A percentile compares a stretch with the other conserved stretches of the same genome.
Conservation (phyloP, 257 asterid genomes). For the Ajuga chamaepitys region DNA sequence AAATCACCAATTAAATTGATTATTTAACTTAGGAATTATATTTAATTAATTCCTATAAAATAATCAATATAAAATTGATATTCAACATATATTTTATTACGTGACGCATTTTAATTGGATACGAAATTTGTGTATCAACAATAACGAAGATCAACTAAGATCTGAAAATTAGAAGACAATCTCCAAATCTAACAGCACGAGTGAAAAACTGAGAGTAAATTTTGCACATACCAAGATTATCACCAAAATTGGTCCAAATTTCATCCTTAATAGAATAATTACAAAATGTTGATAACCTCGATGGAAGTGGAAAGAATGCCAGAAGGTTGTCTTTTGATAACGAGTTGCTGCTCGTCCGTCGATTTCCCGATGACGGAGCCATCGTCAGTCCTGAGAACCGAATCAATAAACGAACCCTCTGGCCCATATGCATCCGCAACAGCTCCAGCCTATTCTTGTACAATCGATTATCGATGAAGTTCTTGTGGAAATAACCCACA, state of each 20-base stretch:
- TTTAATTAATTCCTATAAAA: too few species aligned
- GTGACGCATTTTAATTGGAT: too few species aligned
- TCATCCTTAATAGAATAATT: slow-evolving; percentile 67
- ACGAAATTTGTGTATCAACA: too few species aligned
- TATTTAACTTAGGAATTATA: too few species aligned
- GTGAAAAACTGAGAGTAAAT: neutral
- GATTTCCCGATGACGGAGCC: slow-evolving; percentile 75
- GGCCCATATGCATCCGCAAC: slow-evolving; percentile 52
- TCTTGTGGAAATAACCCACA: too few species aligned
- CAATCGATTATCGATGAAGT: too few species aligned
- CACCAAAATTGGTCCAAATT: slow-evolving; percentile 82
- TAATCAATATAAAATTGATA: too few species aligned
- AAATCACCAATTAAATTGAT: too few species aligned
- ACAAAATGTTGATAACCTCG: slow-evolving; percentile 82
- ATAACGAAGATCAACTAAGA: too few species aligned
- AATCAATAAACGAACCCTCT: slow-evolving; percentile 73
- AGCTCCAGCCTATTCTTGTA: too few species aligned
- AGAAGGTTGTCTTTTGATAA: slow-evolving; percentile 65
- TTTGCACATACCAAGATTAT: slow-evolving; percentile 42
- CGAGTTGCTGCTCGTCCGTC: slow-evolving; percentile 69
- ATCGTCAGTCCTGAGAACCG: slow-evolving; percentile 69
- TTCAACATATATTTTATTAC: too few species aligned
- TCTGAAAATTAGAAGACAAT: too few species aligned
- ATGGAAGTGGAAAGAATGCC: slow-evolving; percentile 59
- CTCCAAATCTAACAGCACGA: neutral